Evolutionary conservation across 1,284 basidiomycete species (phyloP).

Genomic region (Tranzscheliella williamsii): DNA sequence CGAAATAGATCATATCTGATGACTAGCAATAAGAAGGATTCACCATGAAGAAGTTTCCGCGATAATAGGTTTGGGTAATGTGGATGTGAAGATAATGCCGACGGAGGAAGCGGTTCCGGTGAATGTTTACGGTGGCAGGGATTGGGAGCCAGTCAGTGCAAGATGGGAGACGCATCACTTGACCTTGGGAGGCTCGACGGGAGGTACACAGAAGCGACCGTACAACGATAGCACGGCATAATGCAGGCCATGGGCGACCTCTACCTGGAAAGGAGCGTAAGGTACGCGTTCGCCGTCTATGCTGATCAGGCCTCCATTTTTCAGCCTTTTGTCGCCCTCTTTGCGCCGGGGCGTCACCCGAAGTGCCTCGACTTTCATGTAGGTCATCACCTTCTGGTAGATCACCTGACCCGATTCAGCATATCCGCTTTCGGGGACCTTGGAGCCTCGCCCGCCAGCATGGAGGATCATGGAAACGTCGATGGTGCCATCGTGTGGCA

Average conservation of each 20-base stretch:
- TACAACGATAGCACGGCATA: slow-evolving; percentile 37
- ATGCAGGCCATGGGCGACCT: slow-evolving; percentile 65
- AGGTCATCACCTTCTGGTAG: slow-evolving; percentile 43
- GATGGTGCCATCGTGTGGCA: slow-evolving; percentile 48
- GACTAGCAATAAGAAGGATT: no score
- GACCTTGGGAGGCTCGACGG: slow-evolving; percentile 21
- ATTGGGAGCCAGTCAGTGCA: no score
- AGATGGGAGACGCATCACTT: background rate
- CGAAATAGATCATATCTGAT: no score
- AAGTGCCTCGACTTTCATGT: slow-evolving; percentile 55
- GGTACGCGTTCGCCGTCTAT: slow-evolving; percentile 84
- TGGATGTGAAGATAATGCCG: no score
- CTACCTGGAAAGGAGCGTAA: slow-evolving; percentile 80
- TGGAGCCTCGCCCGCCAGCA: slow-evolving; percentile 41
- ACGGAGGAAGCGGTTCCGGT: no score
- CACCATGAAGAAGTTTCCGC: no score
- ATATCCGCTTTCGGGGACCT: slow-evolving; percentile 39
- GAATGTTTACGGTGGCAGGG: no score
- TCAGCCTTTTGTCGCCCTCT: slow-evolving; percentile 38
- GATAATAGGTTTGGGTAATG: no score
- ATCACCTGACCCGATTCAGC: slow-evolving; percentile 50
- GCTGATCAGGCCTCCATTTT: slow-evolving; percentile 34
- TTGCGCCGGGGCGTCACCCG: slow-evolving; percentile 48
- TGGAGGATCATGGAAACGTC: slow-evolving; percentile 51
- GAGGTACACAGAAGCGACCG: slow-evolving; percentile 30